Conservation (phyloP, 2,329 filamentous ascomycete species). For the Exophiala xenobiotica region DNA sequence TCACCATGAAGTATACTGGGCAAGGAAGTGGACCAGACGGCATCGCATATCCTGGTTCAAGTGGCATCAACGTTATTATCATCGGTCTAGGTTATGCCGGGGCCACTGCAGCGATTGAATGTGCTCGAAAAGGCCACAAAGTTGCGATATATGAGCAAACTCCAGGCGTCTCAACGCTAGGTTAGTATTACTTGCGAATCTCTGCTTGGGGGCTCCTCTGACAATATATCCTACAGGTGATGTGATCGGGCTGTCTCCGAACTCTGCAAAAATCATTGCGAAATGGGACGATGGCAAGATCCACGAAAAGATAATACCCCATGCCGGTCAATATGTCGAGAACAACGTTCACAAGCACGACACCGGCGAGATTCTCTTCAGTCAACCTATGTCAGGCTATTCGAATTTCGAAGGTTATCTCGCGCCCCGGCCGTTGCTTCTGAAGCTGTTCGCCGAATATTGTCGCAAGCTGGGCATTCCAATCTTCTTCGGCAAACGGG, state of each 20-base stretch:
- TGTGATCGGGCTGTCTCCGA: constrained; percentile 41
- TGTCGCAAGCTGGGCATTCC: constrained; percentile 41
- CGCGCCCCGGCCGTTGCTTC: constrained; percentile 53
- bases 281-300: constrained; percentile 30
- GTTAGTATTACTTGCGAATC: no score
- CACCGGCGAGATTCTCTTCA: constrained; percentile 35
- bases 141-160: constrained; percentile 55
- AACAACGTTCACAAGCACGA: constrained; percentile 37
- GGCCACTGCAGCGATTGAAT: constrained; percentile 63
- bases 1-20: background rate
- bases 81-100: constrained; percentile 55
- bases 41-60: background rate
- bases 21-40: background rate
- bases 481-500: constrained; percentile 33
- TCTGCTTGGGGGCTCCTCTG: background rate
- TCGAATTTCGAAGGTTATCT: constrained; percentile 2
- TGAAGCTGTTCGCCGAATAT: constrained; percentile 59
- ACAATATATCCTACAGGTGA: constrained; percentile 47
- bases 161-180: constrained; percentile 20
- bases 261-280: constrained; percentile 30
- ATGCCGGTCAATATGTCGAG: constrained; percentile 5
- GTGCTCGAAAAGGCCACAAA: constrained; percentile 59
- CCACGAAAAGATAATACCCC: constrained; percentile 11
- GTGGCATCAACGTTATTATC: constrained; percentile 5
- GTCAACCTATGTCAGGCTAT: constrained; percentile 27